Evolutionary conservation across 768 basidiomycete species (phyloP), one percentile per base, ranked within the genome.

Genomic region (Tricholoma flavovirens): DNA sequence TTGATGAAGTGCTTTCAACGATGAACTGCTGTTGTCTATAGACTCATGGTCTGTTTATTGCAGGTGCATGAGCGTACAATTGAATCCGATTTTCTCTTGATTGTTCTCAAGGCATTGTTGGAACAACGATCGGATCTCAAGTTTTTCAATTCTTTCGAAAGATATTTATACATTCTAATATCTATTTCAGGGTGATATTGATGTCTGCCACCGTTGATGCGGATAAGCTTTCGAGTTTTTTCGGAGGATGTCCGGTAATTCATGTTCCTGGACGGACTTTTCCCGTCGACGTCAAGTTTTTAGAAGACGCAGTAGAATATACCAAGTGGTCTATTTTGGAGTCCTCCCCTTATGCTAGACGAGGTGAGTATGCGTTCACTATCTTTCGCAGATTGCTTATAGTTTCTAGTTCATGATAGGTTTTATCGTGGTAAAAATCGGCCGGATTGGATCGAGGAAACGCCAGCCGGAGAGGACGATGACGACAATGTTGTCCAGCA

Each of bases 121-220:
- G 71, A 78, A 54, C 82, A 87, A 59, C 80, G 91, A 22, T 80
- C 86, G 49, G 86, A 96, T 62, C 75, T 99, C n/a, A 95, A 56
- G 76, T 49, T 30, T 8, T 30, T 22, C 67, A 6, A 35, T 33
- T 15, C 11, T 26, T 10, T 36, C 45, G 30, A 46, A 17, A 51
- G 17, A 15, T 35, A 26, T 5, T 5, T 26, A 26, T 5, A 14
- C 22, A 40, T 42, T 30, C 38, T 55, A 49, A 59, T 58, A 35
- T 46, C 9, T 48, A 15, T 51, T 14, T 26, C 55, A 94, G 92
- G 71, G 83, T 99, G 38, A 83, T 98, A 14, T 78, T 98, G 48
- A 99, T 99, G 96, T 96, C 93, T 30, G 96, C 97, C 1, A 99
- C 97, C 0, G 77, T 97, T 22, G 93, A 99, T 61, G 86, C 92